phyloP scores from a whole-genome alignment of 148 eudicot species.

The Chenopodium suecicum region DNA sequence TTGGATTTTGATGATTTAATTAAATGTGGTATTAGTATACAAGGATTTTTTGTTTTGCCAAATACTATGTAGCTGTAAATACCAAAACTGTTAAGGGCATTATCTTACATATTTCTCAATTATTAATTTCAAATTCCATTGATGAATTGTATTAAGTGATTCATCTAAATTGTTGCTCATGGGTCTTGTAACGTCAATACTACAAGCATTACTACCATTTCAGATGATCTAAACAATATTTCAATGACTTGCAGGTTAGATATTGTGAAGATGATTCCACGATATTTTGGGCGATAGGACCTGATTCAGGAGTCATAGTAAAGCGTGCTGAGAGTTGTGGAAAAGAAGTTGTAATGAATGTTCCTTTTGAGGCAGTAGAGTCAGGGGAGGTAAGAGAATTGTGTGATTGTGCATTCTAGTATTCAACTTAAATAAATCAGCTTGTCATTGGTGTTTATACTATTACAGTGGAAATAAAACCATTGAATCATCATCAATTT shows the following conservation, averaged over 20 bases:
- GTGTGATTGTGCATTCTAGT: neutral
- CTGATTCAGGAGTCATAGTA: constrained; percentile 66
- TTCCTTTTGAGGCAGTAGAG: constrained; percentile 75
- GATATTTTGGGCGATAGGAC: constrained; percentile 88
- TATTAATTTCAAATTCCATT: neutral
- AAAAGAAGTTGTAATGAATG: constrained; percentile 70
- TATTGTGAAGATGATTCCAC: constrained; percentile 82
- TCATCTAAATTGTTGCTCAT: neutral
- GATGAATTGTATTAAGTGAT: neutral
- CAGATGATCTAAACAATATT: neutral
- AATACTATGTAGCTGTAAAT: neutral
- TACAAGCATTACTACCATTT: neutral
- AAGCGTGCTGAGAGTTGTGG: constrained; percentile 73
- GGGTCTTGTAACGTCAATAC: neutral
- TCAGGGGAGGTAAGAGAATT: constrained; percentile 63
- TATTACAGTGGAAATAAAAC: neutral
- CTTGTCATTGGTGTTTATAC: neutral
- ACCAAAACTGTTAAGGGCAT: neutral
- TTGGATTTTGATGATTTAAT: neutral
- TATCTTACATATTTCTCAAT: neutral
- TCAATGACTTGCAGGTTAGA: constrained; percentile 49
- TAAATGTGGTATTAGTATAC: neutral
- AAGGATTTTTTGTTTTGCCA: neutral
- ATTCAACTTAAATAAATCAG: neutral
- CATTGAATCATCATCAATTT: neutral